Evolutionary conservation across 257 asterid species (phyloP).

Genomic region (Solanum clarkiae): DNA sequence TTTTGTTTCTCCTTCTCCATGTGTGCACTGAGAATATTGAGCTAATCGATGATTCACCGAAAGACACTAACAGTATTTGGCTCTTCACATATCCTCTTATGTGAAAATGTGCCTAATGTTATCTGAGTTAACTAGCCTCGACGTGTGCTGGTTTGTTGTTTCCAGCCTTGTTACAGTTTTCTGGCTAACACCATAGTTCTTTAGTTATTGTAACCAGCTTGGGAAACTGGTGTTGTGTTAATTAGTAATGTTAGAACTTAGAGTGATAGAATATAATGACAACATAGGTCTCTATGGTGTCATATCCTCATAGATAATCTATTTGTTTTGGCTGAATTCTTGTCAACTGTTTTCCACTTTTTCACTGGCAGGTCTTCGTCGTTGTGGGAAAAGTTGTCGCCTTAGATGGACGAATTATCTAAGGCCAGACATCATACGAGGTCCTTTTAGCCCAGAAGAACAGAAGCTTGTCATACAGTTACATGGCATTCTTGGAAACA

Average conservation of each 20-base stretch:
- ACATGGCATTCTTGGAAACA: slow-evolving; percentile 91
- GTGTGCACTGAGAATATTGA: background rate
- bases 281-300: background rate
- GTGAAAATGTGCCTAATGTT: background rate
- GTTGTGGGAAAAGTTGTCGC: slow-evolving; percentile 95
- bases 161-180: background rate
- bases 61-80: background rate
- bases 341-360: background rate
- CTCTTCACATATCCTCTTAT: background rate
- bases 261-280: background rate
- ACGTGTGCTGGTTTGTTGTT: background rate
- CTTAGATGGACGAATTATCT: slow-evolving; percentile 91
- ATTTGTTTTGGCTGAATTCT: background rate
- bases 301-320: background rate
- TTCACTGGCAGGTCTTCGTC: slow-evolving; percentile 51
- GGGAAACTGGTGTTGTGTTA: background rate
- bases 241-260: background rate
- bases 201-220: background rate
- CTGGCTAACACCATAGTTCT: background rate
- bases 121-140: background rate
- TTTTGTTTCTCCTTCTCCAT: background rate
- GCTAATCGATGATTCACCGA: background rate
- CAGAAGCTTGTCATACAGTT: slow-evolving; percentile 86
- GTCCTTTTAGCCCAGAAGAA: slow-evolving; percentile 68
- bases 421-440: slow-evolving; percentile 86